Evolutionary conservation across 2,329 filamentous ascomycete genomes (phyloP).

Genomic region (Ceratocystis lukuohia): DNA sequence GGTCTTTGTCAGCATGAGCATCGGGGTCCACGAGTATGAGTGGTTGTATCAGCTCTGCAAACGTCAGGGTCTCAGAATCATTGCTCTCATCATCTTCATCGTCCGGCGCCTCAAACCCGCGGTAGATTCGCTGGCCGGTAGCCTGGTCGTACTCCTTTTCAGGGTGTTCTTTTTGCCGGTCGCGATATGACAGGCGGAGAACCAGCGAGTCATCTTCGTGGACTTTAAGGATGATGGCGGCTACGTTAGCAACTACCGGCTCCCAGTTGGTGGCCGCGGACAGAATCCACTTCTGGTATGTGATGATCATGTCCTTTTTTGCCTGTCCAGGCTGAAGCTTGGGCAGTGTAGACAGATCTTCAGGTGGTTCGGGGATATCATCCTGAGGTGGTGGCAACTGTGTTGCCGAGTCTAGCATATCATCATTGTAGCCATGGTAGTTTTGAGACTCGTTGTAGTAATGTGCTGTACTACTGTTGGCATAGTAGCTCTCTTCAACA

Average conservation of each 20-base stretch:
- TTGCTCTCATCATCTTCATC: conserved; percentile 36
- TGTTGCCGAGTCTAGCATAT: not conserved
- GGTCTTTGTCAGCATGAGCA: not conserved
- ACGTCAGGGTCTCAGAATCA: conserved; percentile 46
- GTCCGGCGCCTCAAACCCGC: conserved; percentile 57
- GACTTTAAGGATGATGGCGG: conserved; percentile 49
- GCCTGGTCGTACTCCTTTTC: conserved; percentile 49
- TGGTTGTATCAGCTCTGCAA: conserved; percentile 53
- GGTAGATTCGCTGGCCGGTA: conserved; percentile 59
- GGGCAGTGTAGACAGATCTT: conserved; percentile 42
- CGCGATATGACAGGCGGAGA: conserved; percentile 55
- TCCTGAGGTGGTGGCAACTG: conserved; percentile 22
- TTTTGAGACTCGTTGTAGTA: conserved; percentile 26
- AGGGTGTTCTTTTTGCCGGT: conserved; percentile 43
- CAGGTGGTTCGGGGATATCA: conserved; percentile 51
- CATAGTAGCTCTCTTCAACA: conserved; percentile 7
- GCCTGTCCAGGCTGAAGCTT: conserved; percentile 36
- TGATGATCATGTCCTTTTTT: conserved; percentile 48
- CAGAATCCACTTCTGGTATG: conserved; percentile 52
- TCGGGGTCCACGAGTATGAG: conserved; percentile 33
- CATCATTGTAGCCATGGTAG: not conserved
- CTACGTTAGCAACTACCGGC: conserved; percentile 49
- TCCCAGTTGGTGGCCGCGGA: conserved; percentile 52
- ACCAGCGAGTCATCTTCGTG: conserved; percentile 39
- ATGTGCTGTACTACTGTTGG: not conserved